Evolutionary conservation across 306 rosid genomes (phyloP).

Genomic region (Vigna radiata): DNA sequence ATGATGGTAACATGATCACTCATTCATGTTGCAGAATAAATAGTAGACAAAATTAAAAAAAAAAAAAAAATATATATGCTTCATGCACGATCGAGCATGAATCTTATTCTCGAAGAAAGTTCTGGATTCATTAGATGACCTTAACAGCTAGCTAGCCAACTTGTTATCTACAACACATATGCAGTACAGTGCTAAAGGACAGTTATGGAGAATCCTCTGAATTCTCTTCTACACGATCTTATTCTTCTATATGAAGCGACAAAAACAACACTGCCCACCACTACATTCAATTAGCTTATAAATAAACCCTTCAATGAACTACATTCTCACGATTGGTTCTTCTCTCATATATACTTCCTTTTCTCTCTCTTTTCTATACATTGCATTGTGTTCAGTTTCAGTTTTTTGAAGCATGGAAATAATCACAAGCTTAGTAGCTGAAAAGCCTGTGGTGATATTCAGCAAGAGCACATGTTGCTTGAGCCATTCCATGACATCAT

Average conservation of each 20-base stretch:
- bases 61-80: constrained; percentile 20
- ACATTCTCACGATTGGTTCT: constrained; percentile 5
- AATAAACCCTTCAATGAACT: constrained; percentile 47
- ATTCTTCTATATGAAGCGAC: constrained; percentile 39
- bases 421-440: constrained; percentile 61
- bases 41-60: background rate
- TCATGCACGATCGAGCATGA: constrained; percentile 38
- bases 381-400: background rate
- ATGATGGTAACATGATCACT: constrained; percentile 13
- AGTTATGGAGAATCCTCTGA: constrained; percentile 44
- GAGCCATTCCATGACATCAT: constrained; percentile 72
- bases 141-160: constrained; percentile 42
- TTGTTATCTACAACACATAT: constrained; percentile 39
- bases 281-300: constrained; percentile 42
- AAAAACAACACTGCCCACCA: constrained; percentile 6
- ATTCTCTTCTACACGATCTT: constrained; percentile 36
- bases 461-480: constrained; percentile 75
- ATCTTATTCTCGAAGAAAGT: constrained; percentile 53
- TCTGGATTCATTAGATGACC: constrained; percentile 44
- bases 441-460: constrained; percentile 81
- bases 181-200: constrained; percentile 37
- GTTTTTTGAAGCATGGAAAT: constrained; percentile 44
- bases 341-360: background rate
- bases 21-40: constrained; percentile 26
- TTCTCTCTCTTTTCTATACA: background rate